A percentile compares a stretch with the other conserved stretches of the same genome.
Conservation (phyloP, 1,284 basidiomycete genomes). For the Sporisorium reilianum region DNA sequence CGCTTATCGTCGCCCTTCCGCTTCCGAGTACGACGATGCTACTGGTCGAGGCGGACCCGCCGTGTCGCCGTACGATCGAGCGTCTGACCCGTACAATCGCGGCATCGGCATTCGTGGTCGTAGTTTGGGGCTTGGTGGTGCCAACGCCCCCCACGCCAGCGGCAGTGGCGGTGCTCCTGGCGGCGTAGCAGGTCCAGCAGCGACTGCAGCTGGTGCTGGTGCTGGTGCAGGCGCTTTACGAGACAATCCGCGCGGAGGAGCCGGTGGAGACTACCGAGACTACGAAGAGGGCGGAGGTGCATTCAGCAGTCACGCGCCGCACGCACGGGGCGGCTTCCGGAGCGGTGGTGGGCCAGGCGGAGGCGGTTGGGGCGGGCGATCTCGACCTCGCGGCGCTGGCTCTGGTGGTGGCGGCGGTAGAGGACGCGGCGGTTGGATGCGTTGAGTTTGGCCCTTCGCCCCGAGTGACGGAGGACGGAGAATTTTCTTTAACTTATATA, state of each 20-base stretch:
- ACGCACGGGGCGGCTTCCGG: slow-evolving; percentile 13
- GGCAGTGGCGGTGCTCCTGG: background rate
- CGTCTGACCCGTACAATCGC: slow-evolving; percentile 29
- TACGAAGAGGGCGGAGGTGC: slow-evolving; percentile 17
- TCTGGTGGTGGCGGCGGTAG: background rate
- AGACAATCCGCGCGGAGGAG: slow-evolving; percentile 1
- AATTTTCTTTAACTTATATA: too few species aligned
- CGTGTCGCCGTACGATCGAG: slow-evolving; percentile 26
- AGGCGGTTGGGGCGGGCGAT: slow-evolving; percentile 19
- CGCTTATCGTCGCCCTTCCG: slow-evolving; percentile 31
- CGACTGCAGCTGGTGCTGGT: background rate
- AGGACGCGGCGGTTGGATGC: slow-evolving; percentile 30
- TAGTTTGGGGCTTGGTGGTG: slow-evolving; percentile 12
- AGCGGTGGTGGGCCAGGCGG: slow-evolving; percentile 1
- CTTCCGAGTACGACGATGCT: slow-evolving; percentile 33
- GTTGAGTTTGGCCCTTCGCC: background rate
- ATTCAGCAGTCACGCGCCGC: background rate
- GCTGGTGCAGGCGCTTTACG: background rate
- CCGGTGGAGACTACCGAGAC: slow-evolving; percentile 19
- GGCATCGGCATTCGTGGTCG: slow-evolving; percentile 32
- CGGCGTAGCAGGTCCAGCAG: background rate
- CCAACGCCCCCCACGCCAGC: background rate
- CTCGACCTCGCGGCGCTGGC: slow-evolving; percentile 4
- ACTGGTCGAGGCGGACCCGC: background rate
- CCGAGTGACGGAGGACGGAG: too few species aligned